Evolutionary conservation across 202 grass and related monocot species (phyloP).

Genomic region (Digitaria exilis): DNA sequence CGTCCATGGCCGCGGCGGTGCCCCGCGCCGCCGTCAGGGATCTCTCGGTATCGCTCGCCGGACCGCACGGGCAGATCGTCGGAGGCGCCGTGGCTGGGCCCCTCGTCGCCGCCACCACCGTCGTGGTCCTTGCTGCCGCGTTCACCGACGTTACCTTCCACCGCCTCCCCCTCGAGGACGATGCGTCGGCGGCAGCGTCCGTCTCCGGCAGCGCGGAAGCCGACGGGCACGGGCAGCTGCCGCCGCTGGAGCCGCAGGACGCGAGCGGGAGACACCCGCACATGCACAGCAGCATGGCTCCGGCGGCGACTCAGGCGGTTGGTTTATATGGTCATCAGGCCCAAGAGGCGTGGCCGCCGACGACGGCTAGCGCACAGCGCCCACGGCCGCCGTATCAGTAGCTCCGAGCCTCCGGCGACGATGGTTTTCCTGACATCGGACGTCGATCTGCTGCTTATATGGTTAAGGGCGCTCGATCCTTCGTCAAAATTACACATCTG

Average conservation of each 20-base stretch:
- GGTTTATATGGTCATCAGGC: slow-evolving; percentile 43
- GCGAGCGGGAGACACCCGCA: neutral
- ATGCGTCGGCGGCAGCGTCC: slow-evolving; percentile 35
- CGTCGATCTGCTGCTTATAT: neutral
- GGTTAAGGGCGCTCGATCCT: neutral
- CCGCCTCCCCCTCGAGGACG: slow-evolving; percentile 63
- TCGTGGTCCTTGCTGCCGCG: slow-evolving; percentile 64
- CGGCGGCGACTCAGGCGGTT: slow-evolving; percentile 25
- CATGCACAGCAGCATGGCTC: neutral
- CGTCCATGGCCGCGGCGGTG: slow-evolving; percentile 46
- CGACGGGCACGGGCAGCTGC: slow-evolving; percentile 14
- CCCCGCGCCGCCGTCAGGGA: slow-evolving; percentile 20
- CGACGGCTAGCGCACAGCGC: slow-evolving; percentile 36
- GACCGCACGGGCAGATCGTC: slow-evolving; percentile 69
- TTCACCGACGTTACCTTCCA: slow-evolving; percentile 75
- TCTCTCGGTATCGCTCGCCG: slow-evolving; percentile 65
- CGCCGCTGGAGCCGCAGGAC: slow-evolving; percentile 11
- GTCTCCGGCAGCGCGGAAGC: slow-evolving; percentile 48
- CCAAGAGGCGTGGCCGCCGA: slow-evolving; percentile 52
- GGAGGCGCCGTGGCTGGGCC: slow-evolving; percentile 63
- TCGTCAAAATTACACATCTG: neutral
- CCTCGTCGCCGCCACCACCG: slow-evolving; percentile 60
- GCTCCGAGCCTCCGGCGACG: neutral
- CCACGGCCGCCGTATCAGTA: slow-evolving; percentile 59
- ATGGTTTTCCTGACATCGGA: neutral